These are phyloP conservation scores for Daldinia concentrica DNA, from an alignment of 495 filamentous ascomycete species.

Conservation along the genomic window DNA sequence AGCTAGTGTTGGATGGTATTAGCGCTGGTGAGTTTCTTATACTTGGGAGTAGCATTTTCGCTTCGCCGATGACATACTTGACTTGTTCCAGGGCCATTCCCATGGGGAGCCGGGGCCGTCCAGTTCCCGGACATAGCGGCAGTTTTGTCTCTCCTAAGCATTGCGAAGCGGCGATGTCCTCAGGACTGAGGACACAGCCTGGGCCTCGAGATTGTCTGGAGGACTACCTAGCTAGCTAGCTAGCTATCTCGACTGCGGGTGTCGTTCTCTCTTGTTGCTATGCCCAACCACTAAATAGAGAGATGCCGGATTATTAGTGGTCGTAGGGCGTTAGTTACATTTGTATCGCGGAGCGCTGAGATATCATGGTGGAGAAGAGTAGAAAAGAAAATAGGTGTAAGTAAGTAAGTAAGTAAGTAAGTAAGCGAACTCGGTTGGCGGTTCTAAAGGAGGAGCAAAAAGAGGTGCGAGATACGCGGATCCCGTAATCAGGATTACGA, in stretches of 20 bases:
- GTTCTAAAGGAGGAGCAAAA: slow-evolving; percentile 10
- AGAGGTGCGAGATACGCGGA: slow-evolving; percentile 20
- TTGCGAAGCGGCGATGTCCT: slow-evolving; percentile 3
- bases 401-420: not conserved
- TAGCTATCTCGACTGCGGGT: not conserved
- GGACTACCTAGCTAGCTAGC: too few species aligned
- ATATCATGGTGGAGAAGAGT: slow-evolving; percentile 3
- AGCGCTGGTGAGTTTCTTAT: not conserved
- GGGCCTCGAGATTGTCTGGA: too few species aligned
- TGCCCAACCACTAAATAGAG: slow-evolving; percentile 10
- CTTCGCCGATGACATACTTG: slow-evolving; percentile 9
- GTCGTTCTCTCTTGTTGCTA: slow-evolving; percentile 10
- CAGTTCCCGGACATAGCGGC: slow-evolving; percentile 31
- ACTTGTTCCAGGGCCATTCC: slow-evolving; percentile 5
- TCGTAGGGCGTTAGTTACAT: slow-evolving; percentile 25
- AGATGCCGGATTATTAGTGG: slow-evolving; percentile 8
- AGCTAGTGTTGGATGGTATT: not conserved
- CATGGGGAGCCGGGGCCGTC: slow-evolving; percentile 29
- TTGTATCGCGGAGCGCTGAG: slow-evolving; percentile 12
- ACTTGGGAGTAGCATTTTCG: too few species aligned
- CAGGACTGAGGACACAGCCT: slow-evolving; percentile 11
- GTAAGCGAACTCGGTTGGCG: not conserved
- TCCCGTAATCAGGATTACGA: slow-evolving; percentile 26
- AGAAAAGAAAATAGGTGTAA: not conserved
- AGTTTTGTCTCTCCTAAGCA: slow-evolving; percentile 4